Percentiles rank a stretch among this genome's conserved stretches.
These are phyloP conservation scores for Lagerstroemia speciosa DNA, from an alignment of 345 rosid genomes.

Conservation along the genomic window DNA sequence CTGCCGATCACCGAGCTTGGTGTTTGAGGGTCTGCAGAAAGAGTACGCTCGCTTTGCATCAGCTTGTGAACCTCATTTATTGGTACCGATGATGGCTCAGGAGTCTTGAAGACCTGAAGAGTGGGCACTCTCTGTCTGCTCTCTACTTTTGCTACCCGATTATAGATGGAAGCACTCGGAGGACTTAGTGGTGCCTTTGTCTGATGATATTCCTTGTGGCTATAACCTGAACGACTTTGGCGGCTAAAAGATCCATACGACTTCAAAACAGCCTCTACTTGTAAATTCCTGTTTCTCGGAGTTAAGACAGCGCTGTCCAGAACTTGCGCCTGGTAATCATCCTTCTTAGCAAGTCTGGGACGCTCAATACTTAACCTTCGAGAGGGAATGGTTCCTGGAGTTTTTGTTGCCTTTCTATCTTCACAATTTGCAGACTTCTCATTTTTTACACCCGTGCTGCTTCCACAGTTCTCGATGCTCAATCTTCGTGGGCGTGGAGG, in stretches of 20 bases:
- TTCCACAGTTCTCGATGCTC: conserved; percentile 39
- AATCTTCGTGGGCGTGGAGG: conserved; percentile 66
- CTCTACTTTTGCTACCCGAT: conserved; percentile 28
- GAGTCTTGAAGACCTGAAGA: conserved; percentile 50
- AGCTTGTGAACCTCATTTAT: conserved; percentile 34
- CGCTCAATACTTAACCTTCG: conserved; percentile 64
- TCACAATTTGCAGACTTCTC: conserved; percentile 24
- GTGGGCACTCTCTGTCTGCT: conserved; percentile 38
- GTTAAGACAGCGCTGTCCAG: conserved; percentile 14
- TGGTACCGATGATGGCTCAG: conserved; percentile 31
- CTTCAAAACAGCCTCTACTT: conserved; percentile 25
- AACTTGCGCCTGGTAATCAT: conserved; percentile 19
- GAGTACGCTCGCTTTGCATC: conserved; percentile 22
- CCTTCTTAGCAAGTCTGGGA: conserved; percentile 32
- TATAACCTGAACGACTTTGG: conserved; percentile 21
- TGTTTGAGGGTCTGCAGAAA: conserved; percentile 35
- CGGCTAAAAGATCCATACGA: conserved; percentile 15
- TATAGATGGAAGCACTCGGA: conserved; percentile 31
- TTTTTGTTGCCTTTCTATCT: conserved; percentile 39
- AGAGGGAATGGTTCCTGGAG: conserved; percentile 33
- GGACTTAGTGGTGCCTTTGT: conserved; percentile 40
- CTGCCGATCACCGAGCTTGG: conserved; percentile 6
- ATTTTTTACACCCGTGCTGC: conserved; percentile 29
- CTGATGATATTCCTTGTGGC: conserved; percentile 1
- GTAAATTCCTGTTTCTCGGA: conserved; percentile 24